Base-by-base conservation (phyloP, 305 asterid species). In the Fraxinus platypoda region DNA sequence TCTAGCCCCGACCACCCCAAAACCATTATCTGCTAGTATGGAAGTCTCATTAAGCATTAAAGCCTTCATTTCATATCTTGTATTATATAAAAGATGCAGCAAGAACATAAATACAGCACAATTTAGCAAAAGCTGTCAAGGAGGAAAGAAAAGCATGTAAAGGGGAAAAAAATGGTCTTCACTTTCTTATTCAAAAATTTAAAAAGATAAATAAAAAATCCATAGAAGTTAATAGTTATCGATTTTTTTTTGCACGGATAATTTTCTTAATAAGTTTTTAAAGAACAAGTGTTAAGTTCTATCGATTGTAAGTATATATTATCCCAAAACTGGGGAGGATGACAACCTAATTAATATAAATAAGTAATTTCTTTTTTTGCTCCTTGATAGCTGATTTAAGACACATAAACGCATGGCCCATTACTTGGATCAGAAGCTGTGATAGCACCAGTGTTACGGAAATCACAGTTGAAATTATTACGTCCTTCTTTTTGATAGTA, bases 21-120 rank as follows among this genome's bases (percentile, higher is more conserved):
- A 54, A 54, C 64, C 8, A 5, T 21, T 5, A 54, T 54, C 25
- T 54, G 25, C 9, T 21, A n/a, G 25, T 4, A 15, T 49, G 98
- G 99, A 79, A 93, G 87, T 75, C 88, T 86, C n/a, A n/a, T n/a
- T n/a, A n/a, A n/a, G n/a, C 81, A 95, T 88, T 35, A 91, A 87
- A 73, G 89, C 76, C 87, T 94, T 95, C 92, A 90, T 87, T 33
- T 98, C 98, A 30, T 92, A 90, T 85, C 90, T 92, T 68, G 92
- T 86, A 75, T 97, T 95, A 8, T 93, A 95, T 9, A 94, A 82
- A 83, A 95, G 88, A 85, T 95, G 99, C 34, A 95, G 93, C 93
- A 95, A 84, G 87, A 87, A 92, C 85, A 92, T 93, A 41, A 90
- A 91, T 84, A 87, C 84, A 8, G 89, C 90, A 68, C 97, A 92